phyloP scores from a whole-genome alignment of 192 early-diverging fungal species.

The Cetraspora pellucida region DNA sequence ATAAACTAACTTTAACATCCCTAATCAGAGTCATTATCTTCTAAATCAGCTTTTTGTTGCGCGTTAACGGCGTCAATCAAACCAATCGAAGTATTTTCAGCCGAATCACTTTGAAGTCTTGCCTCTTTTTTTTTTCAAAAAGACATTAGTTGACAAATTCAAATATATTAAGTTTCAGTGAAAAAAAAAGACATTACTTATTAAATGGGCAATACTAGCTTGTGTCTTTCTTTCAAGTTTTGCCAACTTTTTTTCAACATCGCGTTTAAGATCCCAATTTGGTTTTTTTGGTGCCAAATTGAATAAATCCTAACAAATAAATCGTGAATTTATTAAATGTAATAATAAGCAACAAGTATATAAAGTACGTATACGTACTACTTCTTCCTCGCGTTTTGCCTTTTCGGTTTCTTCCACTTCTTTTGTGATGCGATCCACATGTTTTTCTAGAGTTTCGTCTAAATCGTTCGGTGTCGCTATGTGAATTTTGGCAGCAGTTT shows the following conservation, averaged over 20 bases:
- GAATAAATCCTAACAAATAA: conserved; percentile 64
- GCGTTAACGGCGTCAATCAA: conserved; percentile 43
- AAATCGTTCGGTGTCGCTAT: conserved; percentile 52
- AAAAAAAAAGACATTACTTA: conserved; percentile 54
- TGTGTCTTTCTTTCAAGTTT: conserved; percentile 74
- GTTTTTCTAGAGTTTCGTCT: conserved; percentile 54
- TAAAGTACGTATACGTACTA: conserved; percentile 50
- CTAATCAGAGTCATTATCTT: conserved; percentile 21
- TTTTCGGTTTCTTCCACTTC: conserved; percentile 58
- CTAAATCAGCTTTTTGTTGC: conserved; percentile 18
- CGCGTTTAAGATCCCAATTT: conserved; percentile 90
- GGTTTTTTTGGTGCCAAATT: conserved; percentile 84
- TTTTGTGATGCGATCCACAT: conserved; percentile 53
- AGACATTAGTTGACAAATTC: not conserved
- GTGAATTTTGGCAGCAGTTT: conserved; percentile 43
- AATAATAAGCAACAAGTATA: not conserved
- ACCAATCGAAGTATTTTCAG: conserved; percentile 16
- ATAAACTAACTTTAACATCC: too few relatives aligned
- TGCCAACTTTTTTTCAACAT: conserved; percentile 76
- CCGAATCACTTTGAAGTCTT: conserved; percentile 37
- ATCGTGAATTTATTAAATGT: not conserved
- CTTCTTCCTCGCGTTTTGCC: conserved; percentile 59
- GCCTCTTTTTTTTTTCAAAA: conserved; percentile 15
- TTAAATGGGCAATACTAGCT: conserved; percentile 72
- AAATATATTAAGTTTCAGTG: not conserved